Conservation (phyloP, 169 alveolate species). For the Plasmodium malariae region DNA sequence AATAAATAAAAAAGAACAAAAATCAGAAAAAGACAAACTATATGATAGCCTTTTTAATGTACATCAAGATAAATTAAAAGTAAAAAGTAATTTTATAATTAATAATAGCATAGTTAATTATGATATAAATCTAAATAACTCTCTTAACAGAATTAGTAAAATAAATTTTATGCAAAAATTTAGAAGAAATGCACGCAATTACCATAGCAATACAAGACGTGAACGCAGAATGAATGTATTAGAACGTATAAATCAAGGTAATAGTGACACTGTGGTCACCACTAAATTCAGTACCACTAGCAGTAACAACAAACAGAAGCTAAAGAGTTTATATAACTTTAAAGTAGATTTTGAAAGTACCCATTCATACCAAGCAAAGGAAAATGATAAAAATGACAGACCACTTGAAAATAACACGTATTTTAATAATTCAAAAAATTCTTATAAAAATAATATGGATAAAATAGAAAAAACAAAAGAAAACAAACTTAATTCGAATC, state of each 20-base stretch:
- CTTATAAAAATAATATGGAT: not conserved
- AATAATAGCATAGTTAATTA: slow-evolving; percentile 1
- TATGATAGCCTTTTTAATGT: not conserved
- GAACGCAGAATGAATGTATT: not conserved
- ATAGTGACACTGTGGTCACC: not conserved
- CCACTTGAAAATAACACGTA: not conserved
- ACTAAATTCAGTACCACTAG: not conserved
- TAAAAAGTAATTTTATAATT: slow-evolving; percentile 10
- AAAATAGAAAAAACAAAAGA: not conserved
- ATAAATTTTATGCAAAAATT: slow-evolving; percentile 37
- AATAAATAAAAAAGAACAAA: not conserved
- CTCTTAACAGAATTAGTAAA: slow-evolving; percentile 13
- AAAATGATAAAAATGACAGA: not conserved
- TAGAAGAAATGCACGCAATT: slow-evolving; percentile 2
- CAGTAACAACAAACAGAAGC: slow-evolving; percentile 2
- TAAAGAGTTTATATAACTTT: not conserved
- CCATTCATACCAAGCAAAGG: not conserved
- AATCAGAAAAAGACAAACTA: not conserved
- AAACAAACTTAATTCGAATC: slow-evolving; percentile 7
- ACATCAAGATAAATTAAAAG: slow-evolving; percentile 14
- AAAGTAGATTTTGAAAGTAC: not conserved
- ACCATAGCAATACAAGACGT: slow-evolving; percentile 3
- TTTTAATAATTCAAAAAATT: not conserved
- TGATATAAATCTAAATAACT: slow-evolving; percentile 14
- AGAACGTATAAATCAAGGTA: not conserved